Base-by-base conservation (phyloP, 164 flowering plant species). In the Annona cherimola region DNA sequence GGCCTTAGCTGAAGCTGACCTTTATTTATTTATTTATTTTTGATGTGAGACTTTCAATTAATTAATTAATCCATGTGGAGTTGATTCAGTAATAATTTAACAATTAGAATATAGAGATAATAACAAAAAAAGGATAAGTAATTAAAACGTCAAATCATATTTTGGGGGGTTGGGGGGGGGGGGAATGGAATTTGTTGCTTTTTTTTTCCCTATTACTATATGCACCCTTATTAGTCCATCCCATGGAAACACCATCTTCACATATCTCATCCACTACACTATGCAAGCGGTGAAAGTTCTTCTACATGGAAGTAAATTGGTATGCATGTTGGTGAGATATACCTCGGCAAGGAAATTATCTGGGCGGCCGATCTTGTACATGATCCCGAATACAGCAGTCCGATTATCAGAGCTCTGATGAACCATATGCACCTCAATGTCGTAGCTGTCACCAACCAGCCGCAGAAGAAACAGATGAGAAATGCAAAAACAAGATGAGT, bases 401-500 rank as follows among this genome's bases (percentile, higher is more conserved):
- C 76, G 35, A 4, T 81, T 78, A 2, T 63, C 68, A 0, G 43
- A 9, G 75, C 75, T 85, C 35, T 79, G 63, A 42, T 88, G 90
- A 62, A 90, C 86, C 82, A 85, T 55, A 76, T 90, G 92, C 55
- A 78, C 16, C 79, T 88, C 94, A 19, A 84, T 60, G 39, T 72
- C 83, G 50, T 50, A 50, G 55, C 55, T 50, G 12, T n/a, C 55
- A 50, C 7, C 55, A 50, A 3, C 55, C 55, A 50, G 7, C 12
- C 55, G 12, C 12, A 9, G 12, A 35, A 11, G 39, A 8, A 20
- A 9, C 19, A 61, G 26, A 19, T 61, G 41, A 61, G 6, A 61
- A 19, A n/a, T n/a, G 35, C 61, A 61, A 5, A 6, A 6, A 61
- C 9, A 35, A 5, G 40, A 35, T 18, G 39, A 4, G 35, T 61